Base-by-base conservation (phyloP, 257 asterid species). In the Plantago ovata region DNA sequence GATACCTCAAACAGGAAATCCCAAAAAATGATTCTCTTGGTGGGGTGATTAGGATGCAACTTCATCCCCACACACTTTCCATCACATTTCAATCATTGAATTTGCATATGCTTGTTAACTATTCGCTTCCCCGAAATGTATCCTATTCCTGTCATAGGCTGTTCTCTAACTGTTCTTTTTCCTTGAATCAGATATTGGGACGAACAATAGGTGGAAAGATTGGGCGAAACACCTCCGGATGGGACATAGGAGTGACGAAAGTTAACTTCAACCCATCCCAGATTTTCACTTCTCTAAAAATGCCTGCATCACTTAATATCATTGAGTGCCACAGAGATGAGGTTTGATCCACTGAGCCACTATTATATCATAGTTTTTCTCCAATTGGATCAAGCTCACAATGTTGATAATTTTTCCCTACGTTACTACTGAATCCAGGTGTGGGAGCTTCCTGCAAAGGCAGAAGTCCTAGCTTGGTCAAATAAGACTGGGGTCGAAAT, bases 321-420 rank as follows among this genome's bases (percentile, higher is more conserved):
- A 80, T 92, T 0, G 93, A 87, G 72, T 83, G 89, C 85, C 98
- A 92, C 60, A 72, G 86, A 9, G 98, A 92, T 21, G 96, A 92
- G 96, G 98, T 92, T 46, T 38, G 61, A 52, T 32, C 23, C 13
- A 23, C n/a, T 9, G 24, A 24, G 12, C 7, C n/a, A 7, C 28
- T 7, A 54, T 15, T 19, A 55, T 55, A 18, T 16, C 4, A 3
- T 23, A 22, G 33, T 18, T 56, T 2, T 18, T 23, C 18, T 55
- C 4, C 0, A 55, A 38, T 0, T 15, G 4, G 6, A 28, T n/a
- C 28, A 53, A 53, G 33, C 24, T n/a, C 6, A 15, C 14, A 1
- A 4, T 10, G 55, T 8, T 9, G 6, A 8, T 49, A 50, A 9
- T 3, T 22, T 20, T 20, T 13, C 12, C n/a, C n/a, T n/a, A n/a